Percentiles rank a stretch among this genome's conserved stretches.
These are phyloP conservation scores for Tolypocladium tundrense DNA, from an alignment of 2,329 filamentous ascomycete species.

Conservation along the genomic window DNA sequence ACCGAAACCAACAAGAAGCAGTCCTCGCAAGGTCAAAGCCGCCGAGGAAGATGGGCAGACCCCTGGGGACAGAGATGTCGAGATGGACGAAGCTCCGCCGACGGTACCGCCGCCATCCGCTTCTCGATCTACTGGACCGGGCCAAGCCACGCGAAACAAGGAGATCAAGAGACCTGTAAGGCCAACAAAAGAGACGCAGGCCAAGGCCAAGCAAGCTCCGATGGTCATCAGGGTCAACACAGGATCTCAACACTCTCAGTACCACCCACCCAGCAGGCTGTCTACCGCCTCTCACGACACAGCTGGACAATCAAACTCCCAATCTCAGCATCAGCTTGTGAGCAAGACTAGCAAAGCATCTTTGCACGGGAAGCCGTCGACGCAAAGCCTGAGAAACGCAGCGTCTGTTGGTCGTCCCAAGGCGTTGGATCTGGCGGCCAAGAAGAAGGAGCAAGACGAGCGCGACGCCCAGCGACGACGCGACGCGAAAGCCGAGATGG, in stretches of 20 bases:
- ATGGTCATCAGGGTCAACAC: constrained; percentile 65
- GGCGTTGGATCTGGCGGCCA: constrained; percentile 64
- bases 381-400: constrained; percentile 48
- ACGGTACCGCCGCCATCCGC: constrained; percentile 51
- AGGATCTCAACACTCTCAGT: constrained; percentile 50
- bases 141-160: constrained; percentile 37
- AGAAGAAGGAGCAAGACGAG: constrained; percentile 79
- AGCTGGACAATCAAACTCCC: constrained; percentile 18
- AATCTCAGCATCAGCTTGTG: constrained; percentile 34
- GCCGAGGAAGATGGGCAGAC: constrained; percentile 19
- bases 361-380: constrained; percentile 46
- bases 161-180: constrained; percentile 51
- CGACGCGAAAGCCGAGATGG: constrained; percentile 71
- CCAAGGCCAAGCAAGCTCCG: constrained; percentile 53
- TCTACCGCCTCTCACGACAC: constrained; percentile 46
- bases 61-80: constrained; percentile 32
- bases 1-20: constrained; percentile 35
- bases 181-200: constrained; percentile 47
- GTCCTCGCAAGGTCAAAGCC: constrained; percentile 39
- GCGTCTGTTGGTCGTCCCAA: constrained; percentile 58
- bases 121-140: constrained; percentile 37
- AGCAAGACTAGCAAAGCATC: constrained; percentile 60
- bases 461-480: constrained; percentile 67
- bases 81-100: constrained; percentile 46
- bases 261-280: constrained; percentile 46